phyloP scores from a whole-genome alignment of 495 filamentous ascomycete genomes.

The Aspergillus kassunensis region DNA sequence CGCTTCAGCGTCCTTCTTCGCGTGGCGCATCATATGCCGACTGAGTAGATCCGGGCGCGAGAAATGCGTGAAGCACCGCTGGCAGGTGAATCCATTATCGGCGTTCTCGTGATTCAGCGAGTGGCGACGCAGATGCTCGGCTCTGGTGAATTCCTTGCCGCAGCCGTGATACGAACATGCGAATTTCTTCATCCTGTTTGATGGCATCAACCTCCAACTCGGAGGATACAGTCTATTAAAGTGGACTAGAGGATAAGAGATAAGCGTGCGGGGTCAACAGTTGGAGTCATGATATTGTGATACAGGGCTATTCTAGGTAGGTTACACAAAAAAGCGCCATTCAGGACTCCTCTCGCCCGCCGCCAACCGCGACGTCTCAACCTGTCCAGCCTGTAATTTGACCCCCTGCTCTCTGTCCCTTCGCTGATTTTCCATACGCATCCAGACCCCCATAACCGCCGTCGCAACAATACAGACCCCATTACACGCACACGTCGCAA shows the following conservation, averaged over 20 bases:
- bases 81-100: slow-evolving; percentile 51
- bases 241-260: too few species aligned
- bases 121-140: slow-evolving; percentile 58
- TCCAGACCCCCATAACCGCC: slow-evolving; percentile 53
- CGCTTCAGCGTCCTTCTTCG: slow-evolving; percentile 57
- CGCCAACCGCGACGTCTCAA: slow-evolving; percentile 57
- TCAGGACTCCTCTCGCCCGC: slow-evolving; percentile 56
- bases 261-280: slow-evolving; percentile 10
- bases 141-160: slow-evolving; percentile 53
- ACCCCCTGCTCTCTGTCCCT: slow-evolving; percentile 57
- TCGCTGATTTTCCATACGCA: slow-evolving; percentile 61
- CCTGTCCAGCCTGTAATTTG: slow-evolving; percentile 50
- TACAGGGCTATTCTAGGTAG: neutral
- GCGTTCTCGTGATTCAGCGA: slow-evolving; percentile 48
- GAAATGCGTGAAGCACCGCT: slow-evolving; percentile 56
- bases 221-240: neutral
- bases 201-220: too few species aligned
- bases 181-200: slow-evolving; percentile 32
- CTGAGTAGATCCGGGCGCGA: slow-evolving; percentile 51
- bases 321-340: slow-evolving; percentile 60
- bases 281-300: neutral
- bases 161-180: slow-evolving; percentile 44
- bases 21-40: slow-evolving; percentile 56
- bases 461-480: slow-evolving; percentile 55
- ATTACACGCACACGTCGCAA: slow-evolving; percentile 68